These are phyloP conservation scores for Rhazya stricta DNA, from an alignment of 257 asterid genomes.

Conservation along the genomic window DNA sequence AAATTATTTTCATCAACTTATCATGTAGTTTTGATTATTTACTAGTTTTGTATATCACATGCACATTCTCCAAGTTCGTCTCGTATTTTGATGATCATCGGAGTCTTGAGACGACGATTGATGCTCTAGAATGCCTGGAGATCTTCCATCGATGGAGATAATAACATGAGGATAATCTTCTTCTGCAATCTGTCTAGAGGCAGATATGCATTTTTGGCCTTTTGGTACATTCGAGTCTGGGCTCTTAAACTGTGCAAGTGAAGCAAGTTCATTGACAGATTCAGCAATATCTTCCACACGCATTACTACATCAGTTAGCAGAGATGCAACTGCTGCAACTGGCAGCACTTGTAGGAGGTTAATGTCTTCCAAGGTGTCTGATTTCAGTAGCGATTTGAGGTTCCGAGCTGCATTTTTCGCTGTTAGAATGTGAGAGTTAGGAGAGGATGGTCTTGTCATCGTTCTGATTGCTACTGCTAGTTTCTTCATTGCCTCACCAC, in stretches of 20 bases:
- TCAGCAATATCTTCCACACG: slow-evolving; percentile 47
- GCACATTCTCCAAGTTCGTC: neutral
- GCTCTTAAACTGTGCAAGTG: slow-evolving; percentile 44
- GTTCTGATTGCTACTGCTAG: slow-evolving; percentile 41
- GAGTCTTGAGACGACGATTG: neutral
- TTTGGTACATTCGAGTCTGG: neutral
- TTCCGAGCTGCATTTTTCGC: slow-evolving; percentile 38
- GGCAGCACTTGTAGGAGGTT: slow-evolving; percentile 42
- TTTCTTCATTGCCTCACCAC: slow-evolving; percentile 57
- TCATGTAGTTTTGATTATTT: neutral
- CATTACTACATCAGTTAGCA: slow-evolving; percentile 43
- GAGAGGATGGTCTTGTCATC: slow-evolving; percentile 42
- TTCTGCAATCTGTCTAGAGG: slow-evolving; percentile 4
- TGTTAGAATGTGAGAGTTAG: slow-evolving; percentile 29
- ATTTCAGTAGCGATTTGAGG: slow-evolving; percentile 43
- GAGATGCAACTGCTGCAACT: slow-evolving; percentile 50
- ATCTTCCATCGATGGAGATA: slow-evolving; percentile 1
- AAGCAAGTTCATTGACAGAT: slow-evolving; percentile 54
- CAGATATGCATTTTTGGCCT: neutral
- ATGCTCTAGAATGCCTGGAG: slow-evolving; percentile 10
- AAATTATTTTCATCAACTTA: too few relatives aligned
- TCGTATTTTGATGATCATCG: neutral
- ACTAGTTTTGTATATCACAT: neutral
- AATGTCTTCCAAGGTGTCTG: slow-evolving; percentile 32
- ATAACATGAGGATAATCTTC: neutral